Evolutionary conservation across 164 flowering plant genomes (phyloP).

Genomic region (Chimonanthus praecox): DNA sequence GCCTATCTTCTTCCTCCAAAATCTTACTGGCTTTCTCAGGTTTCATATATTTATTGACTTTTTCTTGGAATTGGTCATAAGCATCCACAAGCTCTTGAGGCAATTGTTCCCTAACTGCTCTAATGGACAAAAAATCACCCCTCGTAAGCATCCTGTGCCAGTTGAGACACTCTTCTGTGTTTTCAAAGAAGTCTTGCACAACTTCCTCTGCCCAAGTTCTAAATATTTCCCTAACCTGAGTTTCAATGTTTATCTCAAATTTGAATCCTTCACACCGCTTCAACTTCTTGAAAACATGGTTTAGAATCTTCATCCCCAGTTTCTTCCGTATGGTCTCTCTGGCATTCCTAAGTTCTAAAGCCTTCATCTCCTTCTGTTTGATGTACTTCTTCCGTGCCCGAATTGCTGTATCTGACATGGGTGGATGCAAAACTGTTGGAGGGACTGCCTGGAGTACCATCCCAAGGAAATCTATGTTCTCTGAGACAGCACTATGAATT

Average conservation of each 20-base stretch:
- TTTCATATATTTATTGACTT: slow-evolving; percentile 64
- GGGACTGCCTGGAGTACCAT: slow-evolving; percentile 88
- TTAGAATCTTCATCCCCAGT: slow-evolving; percentile 65
- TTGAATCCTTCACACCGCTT: slow-evolving; percentile 55
- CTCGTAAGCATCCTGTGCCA: slow-evolving; percentile 61
- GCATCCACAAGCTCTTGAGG: slow-evolving; percentile 76
- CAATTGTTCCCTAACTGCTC: slow-evolving; percentile 67
- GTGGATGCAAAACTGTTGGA: slow-evolving; percentile 76
- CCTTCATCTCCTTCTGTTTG: slow-evolving; percentile 69
- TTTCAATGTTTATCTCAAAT: slow-evolving; percentile 57
- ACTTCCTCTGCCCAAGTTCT: slow-evolving; percentile 74
- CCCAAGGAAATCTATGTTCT: slow-evolving; percentile 75
- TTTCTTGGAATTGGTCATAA: slow-evolving; percentile 71
- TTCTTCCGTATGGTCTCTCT: slow-evolving; percentile 74
- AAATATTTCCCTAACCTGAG: slow-evolving; percentile 61
- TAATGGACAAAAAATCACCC: slow-evolving; percentile 72
- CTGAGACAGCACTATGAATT: slow-evolving; percentile 78
- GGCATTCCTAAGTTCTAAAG: slow-evolving; percentile 63
- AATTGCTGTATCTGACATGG: slow-evolving; percentile 74
- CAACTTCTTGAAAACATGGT: slow-evolving; percentile 69
- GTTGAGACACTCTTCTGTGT: slow-evolving; percentile 56
- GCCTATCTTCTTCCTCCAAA: slow-evolving; percentile 52
- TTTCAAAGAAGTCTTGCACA: slow-evolving; percentile 53
- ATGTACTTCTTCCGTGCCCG: slow-evolving; percentile 78
- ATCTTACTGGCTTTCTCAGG: slow-evolving; percentile 48